These are phyloP conservation scores for Backusella morwellensis DNA, from an alignment of 192 early-diverging fungal species.

Conservation along the genomic window DNA sequence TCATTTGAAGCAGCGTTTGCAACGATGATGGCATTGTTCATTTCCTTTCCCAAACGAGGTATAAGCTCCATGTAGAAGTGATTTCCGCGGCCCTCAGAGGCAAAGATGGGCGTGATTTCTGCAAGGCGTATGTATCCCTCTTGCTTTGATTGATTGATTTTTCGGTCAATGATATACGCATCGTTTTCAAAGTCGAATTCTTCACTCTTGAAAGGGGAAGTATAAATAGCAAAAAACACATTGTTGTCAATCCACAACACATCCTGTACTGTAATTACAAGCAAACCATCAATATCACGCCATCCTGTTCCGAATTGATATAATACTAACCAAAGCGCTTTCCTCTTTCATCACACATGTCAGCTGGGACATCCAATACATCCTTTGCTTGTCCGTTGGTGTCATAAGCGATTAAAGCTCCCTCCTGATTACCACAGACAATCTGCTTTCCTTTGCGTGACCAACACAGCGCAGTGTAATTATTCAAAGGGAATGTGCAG, in stretches of 20 bases:
- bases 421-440: constrained; percentile 65
- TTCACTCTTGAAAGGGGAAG: constrained; percentile 22
- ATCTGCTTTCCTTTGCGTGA: constrained; percentile 90
- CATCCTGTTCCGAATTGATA: background rate
- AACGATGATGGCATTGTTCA: constrained; percentile 40
- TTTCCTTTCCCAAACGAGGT: constrained; percentile 47
- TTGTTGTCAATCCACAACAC: constrained; percentile 77
- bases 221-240: constrained; percentile 69
- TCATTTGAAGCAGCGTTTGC: constrained; percentile 43
- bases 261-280: constrained; percentile 50
- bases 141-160: constrained; percentile 32
- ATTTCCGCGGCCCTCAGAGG: constrained; percentile 42
- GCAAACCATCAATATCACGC: background rate
- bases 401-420: constrained; percentile 58
- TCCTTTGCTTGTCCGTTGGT: constrained; percentile 63
- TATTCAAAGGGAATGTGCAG: constrained; percentile 35
- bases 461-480: constrained; percentile 70
- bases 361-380: constrained; percentile 43
- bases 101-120: constrained; percentile 57
- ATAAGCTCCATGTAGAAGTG: constrained; percentile 64
- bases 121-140: constrained; percentile 50
- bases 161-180: constrained; percentile 60
- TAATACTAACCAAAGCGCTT: constrained; percentile 26
- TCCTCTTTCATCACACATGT: constrained; percentile 15
- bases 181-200: constrained; percentile 37